phyloP scores from a whole-genome alignment of 352 stramenopile genomes.

The Phytopythium cucurbitacearum region DNA sequence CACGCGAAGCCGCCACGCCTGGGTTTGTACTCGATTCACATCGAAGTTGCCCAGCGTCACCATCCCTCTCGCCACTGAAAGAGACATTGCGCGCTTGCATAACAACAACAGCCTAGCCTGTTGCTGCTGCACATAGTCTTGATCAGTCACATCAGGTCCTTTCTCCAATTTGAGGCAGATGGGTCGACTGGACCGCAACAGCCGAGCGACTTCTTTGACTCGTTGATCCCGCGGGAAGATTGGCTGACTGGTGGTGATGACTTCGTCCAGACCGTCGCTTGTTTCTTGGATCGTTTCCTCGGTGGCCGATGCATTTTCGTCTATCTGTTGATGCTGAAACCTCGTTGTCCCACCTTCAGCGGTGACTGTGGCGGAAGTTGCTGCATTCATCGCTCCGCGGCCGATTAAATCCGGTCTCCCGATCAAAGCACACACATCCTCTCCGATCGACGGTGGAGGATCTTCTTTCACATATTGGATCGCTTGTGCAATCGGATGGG shows the following conservation, averaged over 20 bases:
- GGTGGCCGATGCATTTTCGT: slow-evolving; percentile 6
- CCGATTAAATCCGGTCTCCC: slow-evolving; percentile 57
- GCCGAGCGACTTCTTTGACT: slow-evolving; percentile 75
- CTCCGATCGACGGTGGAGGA: slow-evolving; percentile 48
- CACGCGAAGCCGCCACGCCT: slow-evolving; percentile 86
- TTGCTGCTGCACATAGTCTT: slow-evolving; percentile 83
- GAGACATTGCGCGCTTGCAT: slow-evolving; percentile 91
- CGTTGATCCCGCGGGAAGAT: slow-evolving; percentile 71
- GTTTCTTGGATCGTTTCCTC: slow-evolving; percentile 17
- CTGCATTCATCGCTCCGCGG: slow-evolving; percentile 5
- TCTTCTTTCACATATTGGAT: slow-evolving; percentile 57
- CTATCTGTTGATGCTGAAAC: slow-evolving; percentile 10
- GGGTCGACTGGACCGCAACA: slow-evolving; percentile 72
- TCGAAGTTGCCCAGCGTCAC: slow-evolving; percentile 93
- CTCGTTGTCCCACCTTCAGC: slow-evolving; percentile 2
- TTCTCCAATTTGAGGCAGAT: slow-evolving; percentile 75
- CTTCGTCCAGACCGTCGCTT: slow-evolving; percentile 63
- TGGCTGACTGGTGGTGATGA: slow-evolving; percentile 45
- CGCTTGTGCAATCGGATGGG: slow-evolving; percentile 48
- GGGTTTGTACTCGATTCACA: slow-evolving; percentile 48
- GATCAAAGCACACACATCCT: slow-evolving; percentile 53
- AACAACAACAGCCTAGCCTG: slow-evolving; percentile 94
- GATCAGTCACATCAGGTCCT: slow-evolving; percentile 52
- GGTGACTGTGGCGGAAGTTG: slow-evolving; percentile 5
- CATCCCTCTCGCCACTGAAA: slow-evolving; percentile 95